Base-by-base conservation (phyloP, 2,329 filamentous ascomycete species). In the Mycogone perniciosa region DNA sequence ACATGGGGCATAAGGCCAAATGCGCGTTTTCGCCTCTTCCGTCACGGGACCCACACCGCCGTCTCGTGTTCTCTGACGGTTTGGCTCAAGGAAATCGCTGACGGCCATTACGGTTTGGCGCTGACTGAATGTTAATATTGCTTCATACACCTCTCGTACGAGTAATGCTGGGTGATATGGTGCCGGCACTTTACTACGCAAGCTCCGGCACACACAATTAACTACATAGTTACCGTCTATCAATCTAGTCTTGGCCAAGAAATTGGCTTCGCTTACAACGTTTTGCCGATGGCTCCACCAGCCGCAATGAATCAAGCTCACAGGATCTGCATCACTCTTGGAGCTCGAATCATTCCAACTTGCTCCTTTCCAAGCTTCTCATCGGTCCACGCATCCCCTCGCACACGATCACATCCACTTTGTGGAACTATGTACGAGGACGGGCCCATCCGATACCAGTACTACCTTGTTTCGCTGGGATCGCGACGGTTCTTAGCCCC, bases 11-110 rank as follows among this genome's bases (percentile, higher is more conserved):
- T 20, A 20, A 20, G 20, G 20, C 20, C 20, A 20, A 20, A 20
- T 20, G 20, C 20, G 20, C 47, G 42, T 50, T 50, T 46, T 53
- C 27, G 51, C 46, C 47, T 46, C 47, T 37, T 50, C 46, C 47
- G 51, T 53, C 51, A 49, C 42, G 10, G 1, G 41, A 11, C 43
- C 47, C 69, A 62, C 56, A 68, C 56, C 58, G 72, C 51, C 30
- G 56, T 31, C 13, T 26, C 44, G 11, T 7, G 34, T 13, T 13
- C 8, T 38, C 31, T 35, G 31, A 44, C 39, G 35, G 35, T 41
- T 11, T 8, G 8, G 31, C 20, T 42, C 20, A 20, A 39, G 34
- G n/a, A 27, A 13, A 40, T 45, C 7, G 30, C 30, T 20, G 30
- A 13, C 46, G 33, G 31, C 38, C 38, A 13, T 13, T 5, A 4